These are phyloP conservation scores for Piromyces finnis DNA, from an alignment of 192 early-diverging fungal genomes.

Conservation along the genomic window DNA sequence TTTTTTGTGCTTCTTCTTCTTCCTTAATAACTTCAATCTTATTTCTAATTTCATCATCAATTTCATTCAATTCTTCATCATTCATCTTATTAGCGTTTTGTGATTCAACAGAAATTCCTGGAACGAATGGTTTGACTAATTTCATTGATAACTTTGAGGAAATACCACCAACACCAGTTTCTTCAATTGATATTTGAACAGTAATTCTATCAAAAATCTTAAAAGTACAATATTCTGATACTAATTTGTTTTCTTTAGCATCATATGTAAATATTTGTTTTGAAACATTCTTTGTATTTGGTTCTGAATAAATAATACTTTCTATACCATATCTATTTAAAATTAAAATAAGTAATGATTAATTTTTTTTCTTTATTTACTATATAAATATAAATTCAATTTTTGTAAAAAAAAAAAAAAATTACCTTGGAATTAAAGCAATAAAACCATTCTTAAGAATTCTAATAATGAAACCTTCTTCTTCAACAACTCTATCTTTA, in stretches of 20 bases:
- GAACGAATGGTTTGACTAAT: constrained; percentile 22
- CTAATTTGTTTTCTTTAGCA: constrained; percentile 13
- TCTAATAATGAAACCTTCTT: constrained; percentile 77
- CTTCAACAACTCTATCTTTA: constrained; percentile 69
- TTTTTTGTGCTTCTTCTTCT: background rate
- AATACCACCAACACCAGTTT: constrained; percentile 19
- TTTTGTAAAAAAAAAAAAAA: too few relatives aligned
- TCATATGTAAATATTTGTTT: constrained; percentile 11
- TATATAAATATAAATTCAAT: too few relatives aligned
- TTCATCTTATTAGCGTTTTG: background rate
- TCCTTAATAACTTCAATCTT: background rate
- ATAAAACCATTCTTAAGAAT: constrained; percentile 88
- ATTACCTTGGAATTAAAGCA: constrained; percentile 67
- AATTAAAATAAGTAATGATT: background rate
- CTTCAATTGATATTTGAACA: constrained; percentile 46
- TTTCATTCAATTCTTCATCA: background rate
- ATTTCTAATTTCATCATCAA: background rate
- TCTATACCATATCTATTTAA: constrained; percentile 70
- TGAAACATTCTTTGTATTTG: constrained; percentile 6
- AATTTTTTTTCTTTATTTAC: too few relatives aligned
- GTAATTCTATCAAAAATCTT: constrained; percentile 65
- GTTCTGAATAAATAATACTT: constrained; percentile 63
- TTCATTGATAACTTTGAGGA: constrained; percentile 19
- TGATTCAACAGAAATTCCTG: constrained; percentile 1
- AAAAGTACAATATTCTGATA: constrained; percentile 21